Evolutionary conservation across 805 yeast genomes (phyloP), one percentile per base, ranked within the genome.

Genomic region (Saccharomycopsis capsularis): DNA sequence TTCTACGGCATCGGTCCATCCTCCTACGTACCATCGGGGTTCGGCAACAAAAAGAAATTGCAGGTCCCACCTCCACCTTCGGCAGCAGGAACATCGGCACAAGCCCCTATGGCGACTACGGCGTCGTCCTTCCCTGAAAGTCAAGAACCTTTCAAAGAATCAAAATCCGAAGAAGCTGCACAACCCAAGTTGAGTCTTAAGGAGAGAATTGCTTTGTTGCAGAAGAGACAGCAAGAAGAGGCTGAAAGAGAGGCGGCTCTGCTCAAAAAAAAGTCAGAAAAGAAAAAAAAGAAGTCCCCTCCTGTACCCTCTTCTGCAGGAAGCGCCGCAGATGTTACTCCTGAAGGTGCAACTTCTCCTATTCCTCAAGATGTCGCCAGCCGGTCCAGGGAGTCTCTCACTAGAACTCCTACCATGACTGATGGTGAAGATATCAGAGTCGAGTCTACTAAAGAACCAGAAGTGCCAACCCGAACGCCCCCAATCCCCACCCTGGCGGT

Each of bases 171-270:
- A 49, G 78, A 76, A 50, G 77, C 71, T 25, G 82, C 74, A 29
- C 77, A 74, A 30, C 96, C 96, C 6, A 81, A 85, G 56, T 66
- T 89, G 69, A 82, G 95, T 50, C 69, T 91, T 58, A 84, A 84
- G 61, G 97, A 93, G 57, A 75, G 98, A 56, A 88, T 91, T 61
- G 87, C 88, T 3, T 59, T 86, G 59, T 70, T 91, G 44, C 95
- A 90, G 62, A 78, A 86, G 59, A 80, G 81, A 51, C 96, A 87
- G 60, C 78, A 76, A 51, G 85, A 84, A 59, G 95, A 87, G 57
- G 85, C 82, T 19, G 91, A 82, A 52, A 69, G 79, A 50, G 90
- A 79, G 55, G 82, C 79, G 2, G 76, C 75, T 3, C 78, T 82
- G 5, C 56, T 73, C 59, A 74, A 72, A 56, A 75, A 73, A 58